Percentiles rank a stretch among this genome's conserved stretches.
These are phyloP conservation scores for Sphaerulina vaccinii DNA, from an alignment of 2,329 filamentous ascomycete genomes.

Conservation along the genomic window DNA sequence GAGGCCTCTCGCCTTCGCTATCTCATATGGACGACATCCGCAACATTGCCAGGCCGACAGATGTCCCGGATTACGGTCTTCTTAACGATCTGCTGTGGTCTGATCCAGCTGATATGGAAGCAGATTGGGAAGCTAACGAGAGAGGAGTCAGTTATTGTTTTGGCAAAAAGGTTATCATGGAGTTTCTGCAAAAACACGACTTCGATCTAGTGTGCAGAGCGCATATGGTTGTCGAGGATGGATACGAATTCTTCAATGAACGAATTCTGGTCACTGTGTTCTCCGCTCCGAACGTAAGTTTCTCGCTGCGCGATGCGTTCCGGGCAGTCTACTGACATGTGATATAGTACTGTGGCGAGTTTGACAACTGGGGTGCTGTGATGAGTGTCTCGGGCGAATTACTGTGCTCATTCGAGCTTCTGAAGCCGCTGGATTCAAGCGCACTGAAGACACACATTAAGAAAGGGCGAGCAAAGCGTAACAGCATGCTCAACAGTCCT, in stretches of 20 bases:
- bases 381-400: slow-evolving; percentile 96
- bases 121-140: slow-evolving; percentile 95
- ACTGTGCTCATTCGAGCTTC: slow-evolving; percentile 92
- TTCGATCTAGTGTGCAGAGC: slow-evolving; percentile 96
- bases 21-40: slow-evolving; percentile 98
- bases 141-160: slow-evolving; percentile 97
- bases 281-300: slow-evolving; percentile 82
- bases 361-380: slow-evolving; percentile 98
- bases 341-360: slow-evolving; percentile 78
- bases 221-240: slow-evolving; percentile 99
- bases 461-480: slow-evolving; percentile 90
- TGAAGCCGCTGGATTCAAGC: slow-evolving; percentile 94
- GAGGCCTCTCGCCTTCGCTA: slow-evolving; percentile 85
- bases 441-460: slow-evolving; percentile 98
- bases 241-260: slow-evolving; percentile 98
- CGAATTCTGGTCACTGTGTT: slow-evolving; percentile 94
- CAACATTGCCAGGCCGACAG: slow-evolving; percentile 90
- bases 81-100: slow-evolving; percentile 96
- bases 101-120: slow-evolving; percentile 94
- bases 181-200: slow-evolving; percentile 90
- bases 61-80: slow-evolving; percentile 94
- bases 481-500: slow-evolving; percentile 94
- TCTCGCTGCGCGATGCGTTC: not conserved
- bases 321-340: slow-evolving; percentile 2
- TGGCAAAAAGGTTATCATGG: slow-evolving; percentile 95